These are phyloP conservation scores for Austroboletus niveus DNA, from an alignment of 1,284 basidiomycete genomes.

Conservation along the genomic window DNA sequence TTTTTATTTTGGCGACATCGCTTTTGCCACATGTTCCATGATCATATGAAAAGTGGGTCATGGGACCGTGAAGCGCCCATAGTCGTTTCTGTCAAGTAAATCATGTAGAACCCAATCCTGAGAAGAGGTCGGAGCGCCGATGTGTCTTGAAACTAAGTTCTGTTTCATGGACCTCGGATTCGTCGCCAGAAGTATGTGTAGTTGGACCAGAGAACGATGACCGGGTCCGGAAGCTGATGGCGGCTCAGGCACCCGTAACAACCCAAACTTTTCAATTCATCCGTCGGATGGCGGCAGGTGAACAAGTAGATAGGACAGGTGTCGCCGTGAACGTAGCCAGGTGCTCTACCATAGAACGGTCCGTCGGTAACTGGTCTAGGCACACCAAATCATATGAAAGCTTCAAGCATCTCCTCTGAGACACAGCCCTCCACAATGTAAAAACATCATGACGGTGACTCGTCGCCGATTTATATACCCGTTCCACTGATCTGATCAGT, in stretches of 20 bases:
- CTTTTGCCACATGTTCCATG: slow-evolving; percentile 6
- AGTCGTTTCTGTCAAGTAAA: background rate
- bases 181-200: too few species aligned
- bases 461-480: slow-evolving; percentile 1
- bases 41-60: background rate
- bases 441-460: background rate
- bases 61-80: background rate
- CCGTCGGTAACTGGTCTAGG: too few species aligned
- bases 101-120: too few species aligned
- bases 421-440: too few species aligned
- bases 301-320: too few species aligned
- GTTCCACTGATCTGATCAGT: slow-evolving; percentile 36
- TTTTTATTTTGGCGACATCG: slow-evolving; percentile 8
- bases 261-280: background rate
- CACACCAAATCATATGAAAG: too few species aligned
- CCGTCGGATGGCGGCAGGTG: background rate
- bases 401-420: too few species aligned
- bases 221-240: too few species aligned
- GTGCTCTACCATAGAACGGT: too few species aligned
- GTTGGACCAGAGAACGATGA: too few species aligned
- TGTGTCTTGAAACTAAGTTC: background rate
- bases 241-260: background rate
- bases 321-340: too few species aligned
- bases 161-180: background rate
- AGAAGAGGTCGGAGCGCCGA: too few species aligned